These are phyloP conservation scores for Coniophora puteana DNA, from an alignment of 1,284 basidiomycete species.

Conservation along the genomic window DNA sequence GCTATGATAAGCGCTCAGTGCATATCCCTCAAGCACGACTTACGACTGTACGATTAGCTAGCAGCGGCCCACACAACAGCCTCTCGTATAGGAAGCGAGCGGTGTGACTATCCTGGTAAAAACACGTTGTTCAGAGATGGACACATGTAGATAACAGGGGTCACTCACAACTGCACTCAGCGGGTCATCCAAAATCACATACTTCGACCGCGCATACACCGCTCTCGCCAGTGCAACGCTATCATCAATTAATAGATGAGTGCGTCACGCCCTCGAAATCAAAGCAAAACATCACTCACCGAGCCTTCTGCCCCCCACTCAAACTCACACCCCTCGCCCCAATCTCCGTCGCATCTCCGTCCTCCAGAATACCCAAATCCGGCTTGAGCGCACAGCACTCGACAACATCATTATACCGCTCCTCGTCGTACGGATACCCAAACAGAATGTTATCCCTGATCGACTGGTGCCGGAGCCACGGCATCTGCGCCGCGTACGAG, in stretches of 20 bases:
- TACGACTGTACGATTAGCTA: constrained; percentile 67
- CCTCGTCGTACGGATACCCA: constrained; percentile 61
- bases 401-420: constrained; percentile 61
- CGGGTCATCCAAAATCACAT: constrained; percentile 69
- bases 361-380: constrained; percentile 73
- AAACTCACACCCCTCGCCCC: constrained; percentile 54
- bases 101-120: constrained; percentile 66
- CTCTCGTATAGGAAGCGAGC: constrained; percentile 64
- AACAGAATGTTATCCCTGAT: constrained; percentile 75
- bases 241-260: constrained; percentile 1
- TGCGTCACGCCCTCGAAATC: not conserved
- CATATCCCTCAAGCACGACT: constrained; percentile 14
- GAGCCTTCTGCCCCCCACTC: constrained; percentile 64
- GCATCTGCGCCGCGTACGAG: constrained; percentile 81
- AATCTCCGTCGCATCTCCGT: constrained; percentile 64
- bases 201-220: constrained; percentile 62
- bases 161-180: constrained; percentile 61
- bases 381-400: constrained; percentile 70
- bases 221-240: constrained; percentile 69
- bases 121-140: constrained; percentile 1
- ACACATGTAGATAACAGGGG: not conserved
- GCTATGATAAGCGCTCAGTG: constrained; percentile 2
- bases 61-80: constrained; percentile 59
- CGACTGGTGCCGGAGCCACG: constrained; percentile 75
- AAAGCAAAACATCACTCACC: constrained; percentile 26